Percentiles rank a stretch among this genome's conserved stretches.
phyloP scores from a whole-genome alignment of 306 rosid species.

The Acacia confusa region DNA sequence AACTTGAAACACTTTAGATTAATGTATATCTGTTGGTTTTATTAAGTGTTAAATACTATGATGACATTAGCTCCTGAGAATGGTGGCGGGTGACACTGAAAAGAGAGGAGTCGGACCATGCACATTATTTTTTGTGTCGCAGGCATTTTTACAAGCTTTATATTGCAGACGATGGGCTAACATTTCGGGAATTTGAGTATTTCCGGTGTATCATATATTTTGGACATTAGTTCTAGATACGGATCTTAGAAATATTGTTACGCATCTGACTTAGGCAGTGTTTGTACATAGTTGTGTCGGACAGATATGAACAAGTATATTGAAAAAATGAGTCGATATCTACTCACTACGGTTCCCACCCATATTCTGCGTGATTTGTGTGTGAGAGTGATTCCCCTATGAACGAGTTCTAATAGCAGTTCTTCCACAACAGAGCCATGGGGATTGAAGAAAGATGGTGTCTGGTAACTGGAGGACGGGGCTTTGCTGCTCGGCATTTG shows the following conservation, averaged over 20 bases:
- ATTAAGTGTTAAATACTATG: neutral
- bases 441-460: slow-evolving; percentile 64
- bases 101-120: neutral
- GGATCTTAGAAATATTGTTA: neutral
- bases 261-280: neutral
- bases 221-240: neutral
- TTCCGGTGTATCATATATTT: neutral
- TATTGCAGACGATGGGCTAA: neutral
- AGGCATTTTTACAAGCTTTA: neutral
- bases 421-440: slow-evolving; percentile 33
- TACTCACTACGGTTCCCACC: neutral
- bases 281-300: neutral
- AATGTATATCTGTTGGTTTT: neutral
- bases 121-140: neutral
- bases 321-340: neutral
- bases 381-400: neutral
- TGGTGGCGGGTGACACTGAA: neutral
- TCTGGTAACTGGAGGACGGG: slow-evolving; percentile 93
- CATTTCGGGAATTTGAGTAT: neutral
- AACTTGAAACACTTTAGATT: neutral
- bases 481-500: slow-evolving; percentile 94
- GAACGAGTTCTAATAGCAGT: neutral
- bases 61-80: neutral
- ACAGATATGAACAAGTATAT: neutral
- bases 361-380: neutral